phyloP scores from a whole-genome alignment of 2,329 filamentous ascomycete species.

The Ophiobolus disseminans region DNA sequence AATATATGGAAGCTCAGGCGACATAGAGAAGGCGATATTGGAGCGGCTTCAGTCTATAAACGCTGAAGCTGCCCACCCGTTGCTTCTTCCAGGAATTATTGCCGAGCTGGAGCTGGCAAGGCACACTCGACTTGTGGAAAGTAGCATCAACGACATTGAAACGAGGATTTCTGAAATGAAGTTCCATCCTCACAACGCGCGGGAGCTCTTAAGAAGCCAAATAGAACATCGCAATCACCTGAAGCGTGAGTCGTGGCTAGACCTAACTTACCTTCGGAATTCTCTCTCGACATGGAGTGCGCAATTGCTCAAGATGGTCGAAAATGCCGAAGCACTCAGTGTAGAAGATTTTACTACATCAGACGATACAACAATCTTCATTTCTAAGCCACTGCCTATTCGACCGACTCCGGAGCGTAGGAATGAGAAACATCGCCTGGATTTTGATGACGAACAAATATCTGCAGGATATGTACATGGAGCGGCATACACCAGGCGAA shows the following conservation, averaged over 20 bases:
- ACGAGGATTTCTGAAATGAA: conserved; percentile 20
- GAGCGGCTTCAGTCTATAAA: conserved; percentile 7
- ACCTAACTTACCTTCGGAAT: conserved; percentile 25
- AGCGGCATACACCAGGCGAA: too few species aligned
- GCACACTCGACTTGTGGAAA: conserved; percentile 18
- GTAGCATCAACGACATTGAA: conserved; percentile 19
- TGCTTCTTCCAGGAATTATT: conserved; percentile 23
- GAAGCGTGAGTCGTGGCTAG: conserved; percentile 22
- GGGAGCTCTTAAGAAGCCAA: background rate
- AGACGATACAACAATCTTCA: background rate
- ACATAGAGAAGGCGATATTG: conserved; percentile 14
- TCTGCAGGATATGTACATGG: too few species aligned
- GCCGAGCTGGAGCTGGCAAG: conserved; percentile 20
- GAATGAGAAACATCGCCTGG: too few species aligned
- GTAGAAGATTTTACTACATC: background rate
- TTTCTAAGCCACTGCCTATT: too few species aligned
- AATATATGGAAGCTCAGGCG: conserved; percentile 18
- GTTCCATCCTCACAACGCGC: background rate
- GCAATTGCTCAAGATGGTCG: conserved; percentile 20
- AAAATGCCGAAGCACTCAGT: conserved; percentile 7
- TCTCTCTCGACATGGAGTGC: conserved; percentile 23
- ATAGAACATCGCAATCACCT: conserved; percentile 10
- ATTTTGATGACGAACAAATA: too few species aligned
- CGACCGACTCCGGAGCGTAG: too few species aligned
- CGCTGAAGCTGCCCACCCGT: conserved; percentile 18